Evolutionary conservation across 768 basidiomycete species (phyloP).

Genomic region (Amanita subjunquillea): DNA sequence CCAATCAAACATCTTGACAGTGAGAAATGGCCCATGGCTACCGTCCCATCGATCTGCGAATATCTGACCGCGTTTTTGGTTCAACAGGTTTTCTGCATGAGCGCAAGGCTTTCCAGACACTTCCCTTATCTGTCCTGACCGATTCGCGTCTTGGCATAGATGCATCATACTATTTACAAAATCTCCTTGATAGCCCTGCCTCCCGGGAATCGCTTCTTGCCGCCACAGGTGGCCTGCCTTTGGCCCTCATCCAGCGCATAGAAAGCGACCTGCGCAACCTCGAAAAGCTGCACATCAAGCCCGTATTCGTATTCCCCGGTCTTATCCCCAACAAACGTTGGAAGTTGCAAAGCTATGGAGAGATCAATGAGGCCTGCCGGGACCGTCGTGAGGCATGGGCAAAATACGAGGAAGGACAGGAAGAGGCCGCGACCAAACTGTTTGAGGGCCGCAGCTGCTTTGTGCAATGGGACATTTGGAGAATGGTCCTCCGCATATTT

Average conservation of each 20-base stretch:
- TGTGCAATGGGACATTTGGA: conserved; percentile 88
- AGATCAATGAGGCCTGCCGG: conserved; percentile 58
- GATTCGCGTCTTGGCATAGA: conserved; percentile 97
- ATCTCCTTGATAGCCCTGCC: conserved; percentile 63
- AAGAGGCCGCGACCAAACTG: conserved; percentile 77
- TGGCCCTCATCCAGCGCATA: conserved; percentile 79
- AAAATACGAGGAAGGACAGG: conserved; percentile 87
- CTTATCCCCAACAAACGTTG: conserved; percentile 67
- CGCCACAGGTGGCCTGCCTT: conserved; percentile 89
- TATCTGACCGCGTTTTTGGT: no score
- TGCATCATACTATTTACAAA: conserved; percentile 81
- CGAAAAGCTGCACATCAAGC: conserved; percentile 89
- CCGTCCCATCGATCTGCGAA: no score
- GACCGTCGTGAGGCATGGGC: conserved; percentile 84
- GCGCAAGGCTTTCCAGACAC: conserved; percentile 80
- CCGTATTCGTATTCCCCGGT: conserved; percentile 97
- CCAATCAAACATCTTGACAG: conserved; percentile 80
- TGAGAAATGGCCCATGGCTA: conserved; percentile 22
- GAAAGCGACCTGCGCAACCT: conserved; percentile 86
- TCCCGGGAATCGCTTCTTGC: conserved; percentile 88
- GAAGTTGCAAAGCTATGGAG: conserved; percentile 49
- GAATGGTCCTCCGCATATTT: conserved; percentile 86
- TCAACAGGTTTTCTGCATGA: conserved; percentile 69
- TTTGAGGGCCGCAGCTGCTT: conserved; percentile 70
- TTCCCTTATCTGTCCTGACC: conserved; percentile 69